Evolutionary conservation across 2,329 filamentous ascomycete species (phyloP), one percentile per base, ranked within the genome.

Genomic region (Bertia moriformis): DNA sequence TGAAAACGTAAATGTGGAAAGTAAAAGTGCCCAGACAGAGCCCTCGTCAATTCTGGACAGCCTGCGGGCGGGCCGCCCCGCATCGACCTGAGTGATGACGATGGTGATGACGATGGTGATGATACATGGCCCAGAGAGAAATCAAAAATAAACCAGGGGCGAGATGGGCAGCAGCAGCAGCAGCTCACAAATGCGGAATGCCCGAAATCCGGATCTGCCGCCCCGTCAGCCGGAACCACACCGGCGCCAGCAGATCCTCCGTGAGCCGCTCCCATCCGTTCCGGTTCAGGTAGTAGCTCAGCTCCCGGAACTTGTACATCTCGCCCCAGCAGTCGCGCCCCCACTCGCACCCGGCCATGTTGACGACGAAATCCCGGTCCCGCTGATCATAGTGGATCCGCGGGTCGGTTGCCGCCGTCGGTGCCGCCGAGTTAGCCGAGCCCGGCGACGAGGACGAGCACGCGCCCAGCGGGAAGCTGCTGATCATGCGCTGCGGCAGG

Each of bases 281-380:
- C 39, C 86, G 75, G 65, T 95, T 95, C 44, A 96, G 71, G 59
- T 78, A 79, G 58, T 93, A 89, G 64, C 86, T 93, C 52, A 93
- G 71, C 57, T 94, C 79, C 39, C 88, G 83, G 64, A 87, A 96
- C 56, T 83, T 81, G 63, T 93, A 94, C 78, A 98, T 95, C 62
- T 98, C 91, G 29, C 80, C 81, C 89, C 91, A 96, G 58, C 91
- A 98, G 61, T 98, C 89, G 38, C 91, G 76, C 3, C 89, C 89
- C 82, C 86, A 96, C 58, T 94, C 83, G 56, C 91, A 98, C 3
- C 91, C 91, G 4, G 91, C 91, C 89, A 98, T 96, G 59, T 95
- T 98, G 51, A 98, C 89, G 37, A 96, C 49, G 52, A 98, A 95
- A 57, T 98, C 91, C 19, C 85, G 75, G 43, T 93, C 87, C 33